Conservation (phyloP, 768 basidiomycete species). For the Sporobolomyces roseus region DNA sequence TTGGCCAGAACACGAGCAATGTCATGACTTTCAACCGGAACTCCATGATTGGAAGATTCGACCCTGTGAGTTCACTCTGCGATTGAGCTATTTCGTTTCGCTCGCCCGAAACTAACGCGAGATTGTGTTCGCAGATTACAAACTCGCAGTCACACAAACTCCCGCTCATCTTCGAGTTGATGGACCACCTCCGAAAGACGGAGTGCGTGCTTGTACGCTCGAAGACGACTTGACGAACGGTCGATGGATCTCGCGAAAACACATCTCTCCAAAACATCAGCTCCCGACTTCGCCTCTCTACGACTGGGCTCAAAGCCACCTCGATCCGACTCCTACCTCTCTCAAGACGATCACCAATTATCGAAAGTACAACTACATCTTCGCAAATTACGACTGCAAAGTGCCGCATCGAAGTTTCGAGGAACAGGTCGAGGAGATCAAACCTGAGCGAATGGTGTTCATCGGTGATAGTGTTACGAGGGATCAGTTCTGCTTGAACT, state of each 20-base stretch:
- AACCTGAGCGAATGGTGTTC: conserved; percentile 11
- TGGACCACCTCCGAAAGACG: conserved; percentile 2
- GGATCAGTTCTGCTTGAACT: conserved; percentile 10
- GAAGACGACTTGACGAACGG: conserved; percentile 16
- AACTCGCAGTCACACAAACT: conserved; percentile 16
- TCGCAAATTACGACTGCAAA: conserved; percentile 21
- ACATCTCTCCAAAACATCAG: conserved; percentile 11
- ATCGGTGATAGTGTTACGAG: conserved; percentile 23
- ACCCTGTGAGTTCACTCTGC: conserved; percentile 22
- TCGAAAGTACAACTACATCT: conserved; percentile 10
- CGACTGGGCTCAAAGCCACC: conserved; percentile 19
- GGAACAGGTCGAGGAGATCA: conserved; percentile 14
- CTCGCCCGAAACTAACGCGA: not conserved
- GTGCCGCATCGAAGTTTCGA: conserved; percentile 11
- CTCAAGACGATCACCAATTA: conserved; percentile 18
- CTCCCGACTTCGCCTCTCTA: not conserved
- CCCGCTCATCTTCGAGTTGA: not conserved
- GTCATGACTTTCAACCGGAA: conserved; percentile 4
- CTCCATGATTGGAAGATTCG: conserved; percentile 11
- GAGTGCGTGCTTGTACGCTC: not conserved
- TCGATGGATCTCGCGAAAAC: conserved; percentile 18
- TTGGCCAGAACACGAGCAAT: conserved; percentile 22
- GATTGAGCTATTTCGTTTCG: not conserved
- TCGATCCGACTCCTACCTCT: not conserved
- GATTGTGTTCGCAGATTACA: conserved; percentile 6